These are phyloP conservation scores for Gastrodia elata DNA, from an alignment of 106 monocot genomes.

Conservation along the genomic window DNA sequence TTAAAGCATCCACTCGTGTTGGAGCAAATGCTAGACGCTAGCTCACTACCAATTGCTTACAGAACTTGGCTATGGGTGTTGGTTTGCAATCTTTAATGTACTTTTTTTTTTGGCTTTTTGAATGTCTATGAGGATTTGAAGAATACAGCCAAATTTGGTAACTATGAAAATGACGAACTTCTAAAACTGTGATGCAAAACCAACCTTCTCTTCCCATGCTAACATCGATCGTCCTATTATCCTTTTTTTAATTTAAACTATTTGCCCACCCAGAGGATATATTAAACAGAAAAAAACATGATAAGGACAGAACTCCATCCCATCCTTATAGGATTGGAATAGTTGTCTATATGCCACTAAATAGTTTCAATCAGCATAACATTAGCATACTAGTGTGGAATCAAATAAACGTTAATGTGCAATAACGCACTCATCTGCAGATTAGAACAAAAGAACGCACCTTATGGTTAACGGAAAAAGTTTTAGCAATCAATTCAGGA, in stretches of 20 bases:
- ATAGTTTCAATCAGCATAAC: background rate
- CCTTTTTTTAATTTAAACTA: background rate
- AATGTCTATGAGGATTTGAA: background rate
- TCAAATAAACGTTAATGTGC: background rate
- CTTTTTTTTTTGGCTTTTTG: background rate
- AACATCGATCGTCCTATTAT: background rate
- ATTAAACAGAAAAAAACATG: background rate
- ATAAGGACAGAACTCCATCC: background rate
- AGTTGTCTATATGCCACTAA: background rate
- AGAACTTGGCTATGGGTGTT: too few species aligned
- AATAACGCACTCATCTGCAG: background rate
- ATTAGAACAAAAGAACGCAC: conserved; percentile 18
- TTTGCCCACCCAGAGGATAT: too few species aligned
- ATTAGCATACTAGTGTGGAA: background rate
- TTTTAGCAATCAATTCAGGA: conserved; percentile 54
- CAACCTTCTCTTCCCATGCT: background rate
- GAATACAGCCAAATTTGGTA: background rate
- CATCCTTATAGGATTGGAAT: background rate
- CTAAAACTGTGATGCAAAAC: background rate
- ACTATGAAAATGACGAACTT: background rate
- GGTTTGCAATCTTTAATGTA: too few species aligned
- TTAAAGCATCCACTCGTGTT: background rate
- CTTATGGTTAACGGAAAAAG: conserved; percentile 28
- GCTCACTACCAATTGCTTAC: too few species aligned
- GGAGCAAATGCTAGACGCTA: background rate